These are phyloP conservation scores for Danielia oregonensis DNA, from an alignment of 805 yeast genomes.

Conservation along the genomic window DNA sequence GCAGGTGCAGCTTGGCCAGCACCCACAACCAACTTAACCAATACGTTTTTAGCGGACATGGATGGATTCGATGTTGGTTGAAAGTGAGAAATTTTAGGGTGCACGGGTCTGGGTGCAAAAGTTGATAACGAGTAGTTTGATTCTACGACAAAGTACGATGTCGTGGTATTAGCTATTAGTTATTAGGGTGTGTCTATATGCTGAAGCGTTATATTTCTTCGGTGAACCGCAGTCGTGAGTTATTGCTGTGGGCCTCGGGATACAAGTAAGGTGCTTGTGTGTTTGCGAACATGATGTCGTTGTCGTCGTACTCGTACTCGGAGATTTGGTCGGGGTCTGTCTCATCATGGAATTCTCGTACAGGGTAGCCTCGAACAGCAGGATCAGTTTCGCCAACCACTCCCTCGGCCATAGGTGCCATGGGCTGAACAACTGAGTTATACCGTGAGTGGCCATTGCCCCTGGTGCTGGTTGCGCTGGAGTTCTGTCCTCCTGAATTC, in stretches of 20 bases:
- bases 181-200: background rate
- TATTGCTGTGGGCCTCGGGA: constrained; percentile 13
- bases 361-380: constrained; percentile 2
- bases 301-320: constrained; percentile 7
- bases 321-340: background rate
- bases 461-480: constrained; percentile 6
- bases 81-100: constrained; percentile 1
- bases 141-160: too few species aligned
- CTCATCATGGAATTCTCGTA: background rate
- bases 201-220: constrained; percentile 15
- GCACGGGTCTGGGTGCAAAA: too few species aligned
- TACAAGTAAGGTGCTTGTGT: constrained; percentile 4
- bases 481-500: constrained; percentile 10
- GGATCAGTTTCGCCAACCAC: background rate
- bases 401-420: constrained; percentile 10
- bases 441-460: constrained; percentile 13
- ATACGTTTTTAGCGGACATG: constrained; percentile 50
- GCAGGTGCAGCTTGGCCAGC: constrained; percentile 99
- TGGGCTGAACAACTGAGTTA: constrained; percentile 7
- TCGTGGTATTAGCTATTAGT: too few species aligned
- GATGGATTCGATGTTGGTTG: background rate
- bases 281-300: constrained; percentile 6
- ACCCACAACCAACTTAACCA: constrained; percentile 87
- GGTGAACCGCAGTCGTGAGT: constrained; percentile 17
- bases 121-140: too few species aligned